Percentiles rank a stretch among this genome's conserved stretches.
phyloP scores from a whole-genome alignment of 2,329 filamentous ascomycete genomes.

The Monosporascus sp. region DNA sequence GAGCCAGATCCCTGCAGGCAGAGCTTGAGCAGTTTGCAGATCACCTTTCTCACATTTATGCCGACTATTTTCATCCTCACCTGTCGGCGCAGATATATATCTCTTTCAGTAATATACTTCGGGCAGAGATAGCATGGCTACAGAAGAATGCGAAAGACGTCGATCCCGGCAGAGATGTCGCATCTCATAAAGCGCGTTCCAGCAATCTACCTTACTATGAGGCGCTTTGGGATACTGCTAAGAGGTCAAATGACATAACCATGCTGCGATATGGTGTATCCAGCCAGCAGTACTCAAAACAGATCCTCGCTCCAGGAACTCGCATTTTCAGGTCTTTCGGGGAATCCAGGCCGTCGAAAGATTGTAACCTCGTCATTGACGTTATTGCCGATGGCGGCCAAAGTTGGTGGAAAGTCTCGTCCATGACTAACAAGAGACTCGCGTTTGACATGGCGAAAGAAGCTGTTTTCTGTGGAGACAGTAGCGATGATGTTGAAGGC shows the following conservation, averaged over 20 bases:
- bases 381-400: conserved; percentile 23
- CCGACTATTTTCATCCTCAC: conserved; percentile 20
- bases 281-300: conserved; percentile 16
- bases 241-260: conserved; percentile 22
- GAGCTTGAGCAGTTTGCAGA: conserved; percentile 19
- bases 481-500: conserved; percentile 17
- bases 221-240: conserved; percentile 25
- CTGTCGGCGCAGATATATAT: conserved; percentile 18
- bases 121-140: conserved; percentile 16
- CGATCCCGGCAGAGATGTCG: conserved; percentile 11
- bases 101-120: conserved; percentile 15
- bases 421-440: conserved; percentile 24
- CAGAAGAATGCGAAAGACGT: conserved; percentile 9
- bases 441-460: conserved; percentile 27
- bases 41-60: conserved; percentile 18
- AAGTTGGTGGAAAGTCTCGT: conserved; percentile 28
- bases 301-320: conserved; percentile 21
- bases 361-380: conserved; percentile 20
- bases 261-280: conserved; percentile 22
- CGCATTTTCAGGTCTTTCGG: conserved; percentile 23
- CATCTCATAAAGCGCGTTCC: conserved; percentile 17
- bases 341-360: conserved; percentile 16
- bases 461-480: conserved; percentile 23
- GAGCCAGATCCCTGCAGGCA: conserved; percentile 13
- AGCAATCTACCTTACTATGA: conserved; percentile 24